Base-by-base conservation (phyloP, 148 eudicot species). In the Rhododendron griersonianum region DNA sequence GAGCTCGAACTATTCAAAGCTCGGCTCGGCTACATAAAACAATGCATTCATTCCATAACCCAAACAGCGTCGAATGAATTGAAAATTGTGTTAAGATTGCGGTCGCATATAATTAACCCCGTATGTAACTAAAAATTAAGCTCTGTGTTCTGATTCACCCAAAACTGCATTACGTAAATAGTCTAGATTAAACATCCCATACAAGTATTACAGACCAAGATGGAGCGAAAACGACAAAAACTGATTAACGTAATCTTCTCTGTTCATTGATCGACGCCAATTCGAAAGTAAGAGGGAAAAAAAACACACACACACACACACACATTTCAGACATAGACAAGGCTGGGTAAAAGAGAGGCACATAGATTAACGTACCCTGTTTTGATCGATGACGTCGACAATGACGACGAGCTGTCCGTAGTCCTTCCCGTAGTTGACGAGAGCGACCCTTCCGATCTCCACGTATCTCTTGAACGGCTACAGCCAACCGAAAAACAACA, bases 401-500 rank as follows among this genome's bases (percentile, higher is more conserved):
- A 89, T 89, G 81, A 89, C 91, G 80, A 89, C 91, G 51, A 89
- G 91, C 87, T 78, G 77, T 10, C 91, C 91, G 51, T 89, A 89
- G 11, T 89, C 91, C 80, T 89, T 85, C 0, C 91, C 91, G 57
- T 84, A 89, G 81, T 89, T 89, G 86, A 89, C 86, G 39, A 89
- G 89, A 57, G 91, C 89, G 7, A 89, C 91, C 81, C 91, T 82
- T 57, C 91, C 91, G 80, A 89, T 89, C 89, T 89, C 91, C 45
- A 89, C 89, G 85, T 82, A 89, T 84, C 91, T 87, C 84, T 89
- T 89, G 89, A 89, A 89, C 86, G 89, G 86, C 91, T 89, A 69
- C 48, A 83, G 6, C 51, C 76, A 30, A 71, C 16, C 21, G 5
- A 16, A 16, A 18, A 16, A 55, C 16, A 16, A 55, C 21, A 55